Evolutionary conservation across 306 rosid species (phyloP).

Genomic region (Astragalus membranaceus): DNA sequence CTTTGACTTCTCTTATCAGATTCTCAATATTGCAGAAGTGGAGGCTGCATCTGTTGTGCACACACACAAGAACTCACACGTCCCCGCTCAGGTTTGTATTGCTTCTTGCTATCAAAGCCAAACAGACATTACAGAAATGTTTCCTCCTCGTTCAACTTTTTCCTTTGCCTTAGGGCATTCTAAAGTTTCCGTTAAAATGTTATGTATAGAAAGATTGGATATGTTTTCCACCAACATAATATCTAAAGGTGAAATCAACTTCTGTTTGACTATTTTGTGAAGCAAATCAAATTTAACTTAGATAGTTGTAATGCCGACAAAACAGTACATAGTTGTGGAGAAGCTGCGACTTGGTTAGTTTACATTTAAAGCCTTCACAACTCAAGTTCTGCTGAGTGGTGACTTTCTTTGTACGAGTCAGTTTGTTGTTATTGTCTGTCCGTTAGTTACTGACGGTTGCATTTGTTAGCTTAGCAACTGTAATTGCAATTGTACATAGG

Average conservation of each 20-base stretch:
- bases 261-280: not conserved
- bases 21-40: constrained; percentile 91
- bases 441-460: not conserved
- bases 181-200: not conserved
- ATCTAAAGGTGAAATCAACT: not conserved
- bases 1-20: constrained; percentile 92
- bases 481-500: not conserved
- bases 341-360: not conserved
- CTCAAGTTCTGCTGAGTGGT: not conserved
- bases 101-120: constrained; percentile 6
- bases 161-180: not conserved
- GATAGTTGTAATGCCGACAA: not conserved
- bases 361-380: not conserved
- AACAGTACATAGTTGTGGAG: not conserved
- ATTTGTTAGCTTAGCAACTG: not conserved
- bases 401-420: not conserved
- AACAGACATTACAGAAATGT: not conserved
- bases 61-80: constrained; percentile 53
- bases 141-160: not conserved
- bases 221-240: not conserved
- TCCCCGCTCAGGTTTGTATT: constrained; percentile 53
- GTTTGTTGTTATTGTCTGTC: not conserved
- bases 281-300: not conserved
- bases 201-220: not conserved
- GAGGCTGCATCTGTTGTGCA: constrained; percentile 58